Evolutionary conservation across 176 grass and related monocot species (phyloP).

Genomic region (Melocanna baccifera): DNA sequence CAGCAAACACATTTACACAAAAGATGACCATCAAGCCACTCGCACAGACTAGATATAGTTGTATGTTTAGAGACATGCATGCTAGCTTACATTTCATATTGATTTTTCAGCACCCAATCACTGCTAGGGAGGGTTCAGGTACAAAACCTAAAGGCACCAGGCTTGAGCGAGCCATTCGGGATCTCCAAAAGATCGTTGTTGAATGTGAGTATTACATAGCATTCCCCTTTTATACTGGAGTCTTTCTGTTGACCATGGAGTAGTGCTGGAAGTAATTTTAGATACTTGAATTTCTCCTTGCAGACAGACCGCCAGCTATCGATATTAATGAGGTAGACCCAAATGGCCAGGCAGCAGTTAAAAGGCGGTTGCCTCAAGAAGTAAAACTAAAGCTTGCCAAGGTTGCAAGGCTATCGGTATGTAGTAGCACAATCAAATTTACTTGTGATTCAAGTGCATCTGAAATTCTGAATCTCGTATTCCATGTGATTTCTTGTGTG

Average conservation of each 20-base stretch:
- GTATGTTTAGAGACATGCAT: background rate
- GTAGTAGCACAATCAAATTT: slow-evolving; percentile 30
- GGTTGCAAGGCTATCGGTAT: slow-evolving; percentile 98
- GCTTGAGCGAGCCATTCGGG: slow-evolving; percentile 90
- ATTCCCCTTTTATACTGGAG: slow-evolving; percentile 19
- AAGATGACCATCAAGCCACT: background rate
- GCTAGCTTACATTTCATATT: slow-evolving; percentile 20
- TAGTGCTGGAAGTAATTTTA: slow-evolving; percentile 31
- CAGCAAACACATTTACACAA: slow-evolving; percentile 2
- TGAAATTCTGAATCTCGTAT: background rate
- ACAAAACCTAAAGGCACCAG: slow-evolving; percentile 89
- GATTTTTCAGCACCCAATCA: slow-evolving; percentile 48
- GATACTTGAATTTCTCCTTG: slow-evolving; percentile 48
- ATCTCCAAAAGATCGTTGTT: slow-evolving; percentile 84
- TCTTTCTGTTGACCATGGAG: slow-evolving; percentile 1
- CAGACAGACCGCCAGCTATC: slow-evolving; percentile 67
- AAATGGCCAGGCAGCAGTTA: slow-evolving; percentile 61
- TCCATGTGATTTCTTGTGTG: background rate
- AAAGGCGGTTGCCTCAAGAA: slow-evolving; percentile 88
- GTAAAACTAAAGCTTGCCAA: slow-evolving; percentile 94
- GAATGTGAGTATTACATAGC: slow-evolving; percentile 62
- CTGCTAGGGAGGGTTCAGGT: slow-evolving; percentile 66
- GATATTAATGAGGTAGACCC: slow-evolving; percentile 79
- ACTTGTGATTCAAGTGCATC: slow-evolving; percentile 11
- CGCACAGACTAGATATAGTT: background rate